phyloP scores from a whole-genome alignment of 345 rosid species.

The Arabidopsis arenosa region DNA sequence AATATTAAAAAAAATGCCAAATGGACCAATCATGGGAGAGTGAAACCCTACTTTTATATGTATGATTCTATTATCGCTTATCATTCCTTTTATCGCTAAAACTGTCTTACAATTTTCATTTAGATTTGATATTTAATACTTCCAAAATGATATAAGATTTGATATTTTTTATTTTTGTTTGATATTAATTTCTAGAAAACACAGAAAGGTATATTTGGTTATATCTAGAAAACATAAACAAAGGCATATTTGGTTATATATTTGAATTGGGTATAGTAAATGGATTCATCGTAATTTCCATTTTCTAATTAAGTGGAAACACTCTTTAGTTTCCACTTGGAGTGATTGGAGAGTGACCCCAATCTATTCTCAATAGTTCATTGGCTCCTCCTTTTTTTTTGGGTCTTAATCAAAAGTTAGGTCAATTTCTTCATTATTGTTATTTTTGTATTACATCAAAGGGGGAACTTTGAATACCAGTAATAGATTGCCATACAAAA shows the following conservation, averaged over 20 bases:
- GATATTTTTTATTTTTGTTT: neutral
- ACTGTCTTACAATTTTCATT: no score
- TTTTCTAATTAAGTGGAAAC: constrained; percentile 37
- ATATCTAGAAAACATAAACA: neutral
- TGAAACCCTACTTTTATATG: no score
- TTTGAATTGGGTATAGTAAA: constrained; percentile 18
- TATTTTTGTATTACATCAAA: constrained; percentile 5
- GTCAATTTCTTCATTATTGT: constrained; percentile 28
- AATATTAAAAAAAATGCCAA: no score
- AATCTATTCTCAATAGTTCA: constrained; percentile 30
- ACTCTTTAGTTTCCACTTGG: constrained; percentile 44
- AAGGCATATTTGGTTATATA: neutral
- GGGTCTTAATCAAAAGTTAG: constrained; percentile 39
- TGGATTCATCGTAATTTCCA: constrained; percentile 44
- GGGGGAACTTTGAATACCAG: neutral
- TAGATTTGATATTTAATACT: neutral
- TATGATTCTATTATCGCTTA: no score
- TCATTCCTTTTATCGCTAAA: no score
- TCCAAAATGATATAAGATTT: neutral
- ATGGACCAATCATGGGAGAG: no score
- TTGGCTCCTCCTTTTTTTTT: constrained; percentile 9
- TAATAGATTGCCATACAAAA: neutral
- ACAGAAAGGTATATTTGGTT: neutral
- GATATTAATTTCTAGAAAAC: neutral
- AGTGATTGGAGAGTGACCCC: constrained; percentile 33